phyloP scores from a whole-genome alignment of 495 filamentous ascomycete species.

The Aspergillus homomorphus region DNA sequence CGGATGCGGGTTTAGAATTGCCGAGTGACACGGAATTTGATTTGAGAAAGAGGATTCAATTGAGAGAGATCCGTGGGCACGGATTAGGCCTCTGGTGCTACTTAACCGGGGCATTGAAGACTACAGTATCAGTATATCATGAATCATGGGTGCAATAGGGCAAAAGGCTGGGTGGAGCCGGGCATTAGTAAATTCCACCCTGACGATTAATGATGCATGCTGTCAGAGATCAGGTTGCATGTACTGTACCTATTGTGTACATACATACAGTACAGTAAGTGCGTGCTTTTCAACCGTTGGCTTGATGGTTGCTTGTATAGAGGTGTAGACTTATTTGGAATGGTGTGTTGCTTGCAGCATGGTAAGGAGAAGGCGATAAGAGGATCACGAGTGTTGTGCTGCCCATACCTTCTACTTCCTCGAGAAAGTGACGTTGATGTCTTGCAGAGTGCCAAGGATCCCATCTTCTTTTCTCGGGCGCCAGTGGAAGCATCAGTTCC shows the following conservation, averaged over 20 bases:
- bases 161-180: neutral
- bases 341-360: neutral
- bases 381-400: neutral
- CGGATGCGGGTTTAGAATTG: too few species aligned
- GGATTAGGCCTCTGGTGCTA: too few species aligned
- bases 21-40: too few species aligned
- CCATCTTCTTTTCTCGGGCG: neutral
- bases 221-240: neutral
- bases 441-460: neutral
- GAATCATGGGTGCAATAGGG: neutral
- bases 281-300: too few species aligned
- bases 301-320: too few species aligned
- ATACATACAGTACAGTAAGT: too few species aligned
- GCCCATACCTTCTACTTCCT: neutral
- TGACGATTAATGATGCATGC: neutral
- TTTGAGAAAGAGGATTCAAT: too few species aligned
- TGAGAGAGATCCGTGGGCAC: too few species aligned
- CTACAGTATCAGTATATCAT: neutral
- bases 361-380: neutral
- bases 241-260: neutral
- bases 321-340: too few species aligned
- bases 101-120: too few species aligned
- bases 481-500: neutral
- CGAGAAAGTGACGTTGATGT: neutral
- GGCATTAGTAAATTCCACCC: neutral